Base-by-base conservation (phyloP, 2,329 filamentous ascomycete species). In the Nigrospora osmanthi region DNA sequence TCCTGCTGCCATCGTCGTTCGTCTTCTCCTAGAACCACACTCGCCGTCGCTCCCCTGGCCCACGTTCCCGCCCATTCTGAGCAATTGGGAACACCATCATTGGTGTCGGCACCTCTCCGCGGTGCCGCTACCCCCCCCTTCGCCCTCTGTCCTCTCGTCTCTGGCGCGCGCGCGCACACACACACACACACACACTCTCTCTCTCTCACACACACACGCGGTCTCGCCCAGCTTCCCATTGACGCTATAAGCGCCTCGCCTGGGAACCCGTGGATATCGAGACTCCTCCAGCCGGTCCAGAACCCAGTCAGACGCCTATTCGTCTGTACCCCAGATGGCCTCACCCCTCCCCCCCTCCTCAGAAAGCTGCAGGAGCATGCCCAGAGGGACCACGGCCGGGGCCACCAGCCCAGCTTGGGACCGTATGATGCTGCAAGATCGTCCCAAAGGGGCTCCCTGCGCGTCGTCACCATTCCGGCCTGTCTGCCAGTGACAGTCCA, bases 201-300 rank as follows among this genome's bases (percentile, higher is more conserved):
- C n/a, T n/a, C n/a, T n/a, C n/a, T n/a, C n/a, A n/a, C n/a, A n/a
- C n/a, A n/a, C n/a, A n/a, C n/a, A n/a, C n/a, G n/a, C n/a, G n/a
- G n/a, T 42, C 28, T 45, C 31, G 33, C 35, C 38, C 32, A 35
- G 44, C 33, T 34, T 40, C 13, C 38, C 31, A 15, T 40, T 43
- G 47, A 45, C 38, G 38, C 33, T 44, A 42, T 46, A 46, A 46
- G 47, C 43, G 47, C 47, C 40, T 42, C 37, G 37, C 35, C 35
- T 41, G 37, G 36, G 31, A 35, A 30, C 37, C 35, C 35, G 12
- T 43, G 35, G 38, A 19, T 28, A 36, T 31, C 7, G 7, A 28
- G 23, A 28, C 23, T 28, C 23, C 23, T 28, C 23, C 23, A 28
- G 23, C 23, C 23, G 23, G 23, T 28, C 39, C 32, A 36, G 44